Evolutionary conservation across 2,329 filamentous ascomycete genomes (phyloP).

Genomic region (Albifimbria verrucaria): DNA sequence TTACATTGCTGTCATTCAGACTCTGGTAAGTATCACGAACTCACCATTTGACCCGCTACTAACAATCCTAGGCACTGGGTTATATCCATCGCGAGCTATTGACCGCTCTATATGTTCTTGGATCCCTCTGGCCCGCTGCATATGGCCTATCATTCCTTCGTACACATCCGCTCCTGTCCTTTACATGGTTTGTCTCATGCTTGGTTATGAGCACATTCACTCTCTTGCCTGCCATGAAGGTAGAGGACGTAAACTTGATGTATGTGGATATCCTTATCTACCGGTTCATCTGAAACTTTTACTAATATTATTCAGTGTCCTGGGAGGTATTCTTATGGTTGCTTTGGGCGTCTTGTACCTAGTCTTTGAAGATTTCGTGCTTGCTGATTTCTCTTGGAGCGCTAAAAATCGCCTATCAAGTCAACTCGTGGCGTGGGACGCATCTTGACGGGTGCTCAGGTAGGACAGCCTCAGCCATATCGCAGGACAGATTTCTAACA

Average conservation of each 20-base stretch:
- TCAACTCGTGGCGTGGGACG: slow-evolving; percentile 43
- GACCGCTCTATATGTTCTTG: slow-evolving; percentile 74
- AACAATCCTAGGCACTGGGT: slow-evolving; percentile 67
- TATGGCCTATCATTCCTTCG: slow-evolving; percentile 72
- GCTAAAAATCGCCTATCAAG: slow-evolving; percentile 8
- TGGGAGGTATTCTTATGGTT: slow-evolving; percentile 77
- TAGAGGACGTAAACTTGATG: slow-evolving; percentile 74
- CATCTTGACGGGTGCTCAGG: slow-evolving; percentile 63
- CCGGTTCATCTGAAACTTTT: no score
- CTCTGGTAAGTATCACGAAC: slow-evolving; percentile 56
- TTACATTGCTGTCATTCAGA: slow-evolving; percentile 75
- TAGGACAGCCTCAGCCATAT: no score
- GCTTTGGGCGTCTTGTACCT: slow-evolving; percentile 74
- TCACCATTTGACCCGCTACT: neutral
- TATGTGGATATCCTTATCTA: slow-evolving; percentile 36
- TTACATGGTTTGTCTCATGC: slow-evolving; percentile 75
- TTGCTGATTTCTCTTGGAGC: slow-evolving; percentile 39
- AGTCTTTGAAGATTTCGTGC: slow-evolving; percentile 65
- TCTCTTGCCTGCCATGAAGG: slow-evolving; percentile 73
- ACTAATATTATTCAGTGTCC: slow-evolving; percentile 46
- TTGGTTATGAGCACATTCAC: slow-evolving; percentile 87
- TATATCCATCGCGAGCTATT: slow-evolving; percentile 90
- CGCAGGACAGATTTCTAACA: no score
- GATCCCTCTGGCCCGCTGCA: slow-evolving; percentile 71
- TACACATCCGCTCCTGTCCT: slow-evolving; percentile 59